Evolutionary conservation across 768 basidiomycete species (phyloP), one percentile per base, ranked within the genome.

Genomic region (Dacryopinax primogenitus): DNA sequence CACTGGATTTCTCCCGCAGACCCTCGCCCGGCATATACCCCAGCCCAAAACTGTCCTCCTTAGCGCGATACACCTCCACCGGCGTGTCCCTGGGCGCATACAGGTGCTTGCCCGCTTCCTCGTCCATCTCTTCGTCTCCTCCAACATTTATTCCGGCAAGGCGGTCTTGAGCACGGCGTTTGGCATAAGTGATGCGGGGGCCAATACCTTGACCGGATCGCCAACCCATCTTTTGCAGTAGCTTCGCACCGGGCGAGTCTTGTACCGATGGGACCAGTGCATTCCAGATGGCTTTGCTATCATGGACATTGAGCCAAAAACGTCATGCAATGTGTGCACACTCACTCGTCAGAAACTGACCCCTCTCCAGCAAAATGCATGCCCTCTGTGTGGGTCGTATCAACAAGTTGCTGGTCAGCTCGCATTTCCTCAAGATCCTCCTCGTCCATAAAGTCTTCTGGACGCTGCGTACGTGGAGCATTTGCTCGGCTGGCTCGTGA

Each of bases 371-470:
- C 71, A 16, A 70, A 71, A 16, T 67, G 71, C 36, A 72, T 67
- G 37, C 74, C 72, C 67, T 83, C 85, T 0, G 77, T 76, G 68
- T 81, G 78, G 13, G 86, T 85, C 36, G 86, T 88, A 71, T 90
- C 87, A 2, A 92, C 83, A 9, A 96, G 74, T 21, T 81, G 83
- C 69, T 86, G 80, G 68, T 82, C 83, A 39, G 92, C 90, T 34
- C 81, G 83, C 66, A 88, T 74, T 67, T 91, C 91, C 47, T 88
- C 85, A 16, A 97, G 78, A 73, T 98, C 96, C 76, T 99, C 96
- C 44, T 97, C 96, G 76, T 99, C 96, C 96, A 99, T 98, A 73
- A 91, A 98, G 73, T 96, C 92, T 75, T 95, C 91, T 0, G 92
- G 87, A 33, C 81, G 80, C n/a, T 80, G 76, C 1, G 75, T 76